phyloP scores from a whole-genome alignment of 768 basidiomycete genomes.

The Kwoniella sp. region DNA sequence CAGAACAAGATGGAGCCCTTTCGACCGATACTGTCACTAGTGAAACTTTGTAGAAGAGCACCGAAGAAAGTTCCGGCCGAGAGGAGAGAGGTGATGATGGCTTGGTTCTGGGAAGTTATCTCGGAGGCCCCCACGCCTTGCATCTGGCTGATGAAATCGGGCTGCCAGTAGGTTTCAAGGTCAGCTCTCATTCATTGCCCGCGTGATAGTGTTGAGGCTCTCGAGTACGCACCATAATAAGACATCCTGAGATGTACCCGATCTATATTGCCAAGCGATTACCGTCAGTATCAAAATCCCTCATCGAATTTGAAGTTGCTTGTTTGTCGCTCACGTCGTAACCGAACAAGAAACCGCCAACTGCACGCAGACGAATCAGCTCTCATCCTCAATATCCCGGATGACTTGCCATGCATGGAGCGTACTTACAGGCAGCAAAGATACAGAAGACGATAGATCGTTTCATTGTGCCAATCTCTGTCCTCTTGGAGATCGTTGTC shows the following conservation, averaged over 20 bases:
- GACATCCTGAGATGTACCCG: slow-evolving; percentile 63
- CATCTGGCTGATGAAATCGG: slow-evolving; percentile 72
- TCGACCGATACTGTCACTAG: slow-evolving; percentile 72
- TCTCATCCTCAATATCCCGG: too few species aligned
- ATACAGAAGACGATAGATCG: slow-evolving; percentile 22
- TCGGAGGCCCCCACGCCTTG: slow-evolving; percentile 61
- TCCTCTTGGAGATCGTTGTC: not conserved
- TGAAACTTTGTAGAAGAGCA: slow-evolving; percentile 59
- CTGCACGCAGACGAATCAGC: slow-evolving; percentile 4
- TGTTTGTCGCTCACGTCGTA: slow-evolving; percentile 23
- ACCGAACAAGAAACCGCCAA: slow-evolving; percentile 28
- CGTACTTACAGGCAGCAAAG: slow-evolving; percentile 24
- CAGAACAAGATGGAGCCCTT: slow-evolving; percentile 75
- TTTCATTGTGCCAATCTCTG: slow-evolving; percentile 9
- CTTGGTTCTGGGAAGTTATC: slow-evolving; percentile 68
- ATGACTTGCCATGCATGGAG: not conserved
- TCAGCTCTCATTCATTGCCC: not conserved
- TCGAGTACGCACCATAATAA: slow-evolving; percentile 62
- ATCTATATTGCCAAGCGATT: slow-evolving; percentile 12
- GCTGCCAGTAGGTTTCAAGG: slow-evolving; percentile 46
- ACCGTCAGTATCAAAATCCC: not conserved
- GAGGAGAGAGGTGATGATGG: slow-evolving; percentile 75
- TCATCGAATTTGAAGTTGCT: too few species aligned
- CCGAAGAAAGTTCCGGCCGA: slow-evolving; percentile 64
- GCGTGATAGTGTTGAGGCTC: too few species aligned